Conservation (phyloP, 768 basidiomycete genomes). For the Lepiota subincarnata region DNA sequence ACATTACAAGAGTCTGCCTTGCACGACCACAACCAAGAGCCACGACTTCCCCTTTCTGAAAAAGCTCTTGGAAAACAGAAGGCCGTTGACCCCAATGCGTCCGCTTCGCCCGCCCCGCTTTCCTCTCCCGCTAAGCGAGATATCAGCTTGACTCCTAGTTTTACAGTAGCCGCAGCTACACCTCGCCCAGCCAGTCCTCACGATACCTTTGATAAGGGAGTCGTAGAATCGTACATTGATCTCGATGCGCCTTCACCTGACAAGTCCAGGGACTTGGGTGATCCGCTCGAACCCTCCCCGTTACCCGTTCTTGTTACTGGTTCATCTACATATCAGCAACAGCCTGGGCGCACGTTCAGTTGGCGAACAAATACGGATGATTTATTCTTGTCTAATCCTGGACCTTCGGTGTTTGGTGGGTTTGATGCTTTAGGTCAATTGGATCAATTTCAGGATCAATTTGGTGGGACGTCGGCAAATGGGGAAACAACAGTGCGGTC, state of each 20-base stretch:
- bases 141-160: not conserved
- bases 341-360: not conserved
- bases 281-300: not conserved
- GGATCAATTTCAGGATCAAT: not conserved
- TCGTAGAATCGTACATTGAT: not conserved
- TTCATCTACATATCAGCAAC: not conserved
- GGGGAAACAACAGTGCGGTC: not conserved
- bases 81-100: not conserved
- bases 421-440: not conserved
- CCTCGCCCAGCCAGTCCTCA: not conserved
- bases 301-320: not conserved
- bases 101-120: not conserved
- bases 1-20: not conserved
- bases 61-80: slow-evolving; percentile 9
- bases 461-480: not conserved
- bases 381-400: not conserved
- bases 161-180: not conserved
- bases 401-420: not conserved
- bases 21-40: not conserved
- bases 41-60: slow-evolving; percentile 1
- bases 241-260: not conserved
- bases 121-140: not conserved
- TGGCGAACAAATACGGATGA: not conserved
- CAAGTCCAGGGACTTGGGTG: not conserved
- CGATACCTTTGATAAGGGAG: not conserved